These are phyloP conservation scores for Penicillium sp. DNA, from an alignment of 2,329 filamentous ascomycete species.

Conservation along the genomic window DNA sequence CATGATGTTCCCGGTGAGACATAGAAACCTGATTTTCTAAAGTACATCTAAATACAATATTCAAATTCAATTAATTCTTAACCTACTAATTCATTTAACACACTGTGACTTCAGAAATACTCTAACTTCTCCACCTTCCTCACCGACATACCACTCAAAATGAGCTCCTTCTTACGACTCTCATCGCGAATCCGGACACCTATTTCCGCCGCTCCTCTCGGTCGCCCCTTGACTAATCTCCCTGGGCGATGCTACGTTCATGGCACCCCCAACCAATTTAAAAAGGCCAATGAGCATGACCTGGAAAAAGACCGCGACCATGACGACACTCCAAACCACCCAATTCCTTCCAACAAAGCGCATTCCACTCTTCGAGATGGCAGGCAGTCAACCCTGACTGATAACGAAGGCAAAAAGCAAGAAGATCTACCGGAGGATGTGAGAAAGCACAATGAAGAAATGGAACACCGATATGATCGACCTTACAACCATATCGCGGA, in stretches of 20 bases:
- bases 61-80: not conserved
- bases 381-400: constrained; percentile 30
- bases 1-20: not conserved
- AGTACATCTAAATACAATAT: not conserved
- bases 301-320: not conserved
- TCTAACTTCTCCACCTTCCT: not conserved
- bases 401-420: constrained; percentile 26
- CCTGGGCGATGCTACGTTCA: constrained; percentile 4
- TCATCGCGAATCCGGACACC: not conserved
- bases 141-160: not conserved
- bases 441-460: constrained; percentile 35
- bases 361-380: constrained; percentile 34
- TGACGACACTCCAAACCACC: constrained; percentile 8
- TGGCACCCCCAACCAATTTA: not conserved
- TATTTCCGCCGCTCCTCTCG: not conserved
- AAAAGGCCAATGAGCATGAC: not conserved
- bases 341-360: constrained; percentile 35
- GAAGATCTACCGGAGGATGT: constrained; percentile 35
- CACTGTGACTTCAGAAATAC: not conserved
- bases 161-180: constrained; percentile 5
- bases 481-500: constrained; percentile 31
- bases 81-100: not conserved
- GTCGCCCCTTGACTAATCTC: not conserved
- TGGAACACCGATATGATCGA: constrained; percentile 34
- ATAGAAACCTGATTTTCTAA: constrained; percentile 10